These are phyloP conservation scores for Trypanosoma boissoni DNA, from an alignment of 208 protist species.

Conservation along the genomic window DNA sequence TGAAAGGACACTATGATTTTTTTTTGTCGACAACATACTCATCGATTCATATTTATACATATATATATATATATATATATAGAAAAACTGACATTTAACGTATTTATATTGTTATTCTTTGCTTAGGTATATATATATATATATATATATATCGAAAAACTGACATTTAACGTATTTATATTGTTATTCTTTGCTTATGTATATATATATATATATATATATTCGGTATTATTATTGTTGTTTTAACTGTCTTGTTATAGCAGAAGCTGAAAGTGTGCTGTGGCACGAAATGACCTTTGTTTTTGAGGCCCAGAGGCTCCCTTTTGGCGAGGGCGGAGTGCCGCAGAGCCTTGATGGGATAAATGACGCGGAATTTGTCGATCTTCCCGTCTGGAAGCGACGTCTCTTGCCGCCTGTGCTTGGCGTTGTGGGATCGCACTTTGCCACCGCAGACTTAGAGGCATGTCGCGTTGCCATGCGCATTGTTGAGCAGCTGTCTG, in stretches of 20 bases:
- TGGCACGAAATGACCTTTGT: conserved; percentile 57
- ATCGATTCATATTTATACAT: no score
- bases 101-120: no score
- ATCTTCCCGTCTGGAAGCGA: conserved; percentile 56
- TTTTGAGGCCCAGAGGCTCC: conserved; percentile 64
- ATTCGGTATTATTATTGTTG: neutral
- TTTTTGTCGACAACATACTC: no score
- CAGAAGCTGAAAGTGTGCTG: conserved; percentile 2
- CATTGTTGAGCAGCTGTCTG: conserved; percentile 52
- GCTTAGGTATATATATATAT: no score
- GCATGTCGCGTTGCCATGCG: conserved; percentile 24
- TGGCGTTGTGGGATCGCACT: conserved; percentile 44
- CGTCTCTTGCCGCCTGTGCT: conserved; percentile 52
- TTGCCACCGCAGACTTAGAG: neutral
- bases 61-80: no score
- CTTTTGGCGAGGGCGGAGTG: conserved; percentile 29
- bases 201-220: neutral
- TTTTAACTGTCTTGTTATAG: conserved; percentile 2
- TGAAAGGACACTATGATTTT: no score
- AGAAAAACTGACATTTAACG: no score
- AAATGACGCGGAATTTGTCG: conserved; percentile 4
- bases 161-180: no score
- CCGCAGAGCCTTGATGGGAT: conserved; percentile 1
- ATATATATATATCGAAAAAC: no score
- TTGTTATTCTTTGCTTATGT: no score